These are phyloP conservation scores for Kalanchoe fedtschenkoi DNA, from an alignment of 164 flowering plant genomes.

Conservation along the genomic window DNA sequence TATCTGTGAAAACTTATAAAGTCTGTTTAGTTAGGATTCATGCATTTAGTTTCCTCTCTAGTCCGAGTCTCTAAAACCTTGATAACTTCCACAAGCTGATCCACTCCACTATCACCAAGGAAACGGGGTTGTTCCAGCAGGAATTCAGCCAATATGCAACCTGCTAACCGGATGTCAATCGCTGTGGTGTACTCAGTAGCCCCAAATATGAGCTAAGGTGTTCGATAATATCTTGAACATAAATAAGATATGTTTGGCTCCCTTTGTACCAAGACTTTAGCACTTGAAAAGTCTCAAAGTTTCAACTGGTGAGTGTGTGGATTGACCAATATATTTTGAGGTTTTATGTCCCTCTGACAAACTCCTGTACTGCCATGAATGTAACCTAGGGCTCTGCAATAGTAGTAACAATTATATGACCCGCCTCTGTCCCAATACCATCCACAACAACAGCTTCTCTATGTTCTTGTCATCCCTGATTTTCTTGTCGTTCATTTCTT, in stretches of 20 bases:
- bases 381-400: constrained; percentile 53
- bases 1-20: constrained; percentile 42
- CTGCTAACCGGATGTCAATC: constrained; percentile 66
- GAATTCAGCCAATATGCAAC: constrained; percentile 58
- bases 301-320: constrained; percentile 57
- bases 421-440: constrained; percentile 60
- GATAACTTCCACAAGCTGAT: constrained; percentile 45
- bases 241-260: constrained; percentile 56
- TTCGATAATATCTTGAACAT: constrained; percentile 55
- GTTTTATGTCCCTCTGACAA: constrained; percentile 64
- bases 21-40: constrained; percentile 53
- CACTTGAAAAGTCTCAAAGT: constrained; percentile 56
- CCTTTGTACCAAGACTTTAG: constrained; percentile 56
- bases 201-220: constrained; percentile 62
- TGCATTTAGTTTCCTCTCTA: constrained; percentile 55
- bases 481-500: constrained; percentile 74
- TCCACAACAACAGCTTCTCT: constrained; percentile 51
- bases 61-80: constrained; percentile 63
- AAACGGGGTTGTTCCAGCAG: constrained; percentile 50
- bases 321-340: constrained; percentile 58
- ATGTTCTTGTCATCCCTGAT: constrained; percentile 68
- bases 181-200: constrained; percentile 55
- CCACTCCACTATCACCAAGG: constrained; percentile 63
- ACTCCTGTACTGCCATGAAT: constrained; percentile 48
- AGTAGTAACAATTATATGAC: constrained; percentile 63